These are phyloP conservation scores for Nakaseomyces bracarensis DNA, from an alignment of 1,139 yeast species.

Conservation along the genomic window DNA sequence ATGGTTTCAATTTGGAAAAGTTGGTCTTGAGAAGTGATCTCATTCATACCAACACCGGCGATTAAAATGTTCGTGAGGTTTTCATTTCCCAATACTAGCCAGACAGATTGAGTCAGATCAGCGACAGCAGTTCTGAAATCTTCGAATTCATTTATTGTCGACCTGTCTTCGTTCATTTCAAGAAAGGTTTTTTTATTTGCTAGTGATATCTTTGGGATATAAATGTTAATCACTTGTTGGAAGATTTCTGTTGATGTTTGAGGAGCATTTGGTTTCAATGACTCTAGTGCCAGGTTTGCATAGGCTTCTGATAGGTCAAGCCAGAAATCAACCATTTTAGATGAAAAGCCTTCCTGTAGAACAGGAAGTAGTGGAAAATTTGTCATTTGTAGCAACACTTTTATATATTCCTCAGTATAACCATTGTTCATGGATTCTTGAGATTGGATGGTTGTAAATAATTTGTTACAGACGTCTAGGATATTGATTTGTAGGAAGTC, in stretches of 20 bases:
- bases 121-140: slow-evolving; percentile 65
- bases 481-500: slow-evolving; percentile 47
- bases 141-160: slow-evolving; percentile 43
- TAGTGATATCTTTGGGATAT: slow-evolving; percentile 30
- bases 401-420: slow-evolving; percentile 37
- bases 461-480: slow-evolving; percentile 40
- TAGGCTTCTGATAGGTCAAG: slow-evolving; percentile 57
- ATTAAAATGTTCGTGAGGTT: slow-evolving; percentile 45
- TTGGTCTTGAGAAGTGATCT: slow-evolving; percentile 26
- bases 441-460: slow-evolving; percentile 34
- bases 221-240: slow-evolving; percentile 29
- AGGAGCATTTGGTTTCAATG: slow-evolving; percentile 22
- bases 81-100: slow-evolving; percentile 52
- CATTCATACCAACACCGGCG: slow-evolving; percentile 35
- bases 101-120: slow-evolving; percentile 64
- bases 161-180: slow-evolving; percentile 27
- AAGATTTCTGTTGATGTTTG: slow-evolving; percentile 27
- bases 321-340: slow-evolving; percentile 73
- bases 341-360: slow-evolving; percentile 59
- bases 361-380: slow-evolving; percentile 54
- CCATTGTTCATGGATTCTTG: slow-evolving; percentile 14
- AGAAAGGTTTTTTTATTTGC: slow-evolving; percentile 27
- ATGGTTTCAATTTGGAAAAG: slow-evolving; percentile 59
- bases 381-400: slow-evolving; percentile 49
- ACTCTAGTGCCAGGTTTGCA: slow-evolving; percentile 25